Conservation (phyloP, 2,329 filamentous ascomycete genomes). For the Tolypocladium amazonense region DNA sequence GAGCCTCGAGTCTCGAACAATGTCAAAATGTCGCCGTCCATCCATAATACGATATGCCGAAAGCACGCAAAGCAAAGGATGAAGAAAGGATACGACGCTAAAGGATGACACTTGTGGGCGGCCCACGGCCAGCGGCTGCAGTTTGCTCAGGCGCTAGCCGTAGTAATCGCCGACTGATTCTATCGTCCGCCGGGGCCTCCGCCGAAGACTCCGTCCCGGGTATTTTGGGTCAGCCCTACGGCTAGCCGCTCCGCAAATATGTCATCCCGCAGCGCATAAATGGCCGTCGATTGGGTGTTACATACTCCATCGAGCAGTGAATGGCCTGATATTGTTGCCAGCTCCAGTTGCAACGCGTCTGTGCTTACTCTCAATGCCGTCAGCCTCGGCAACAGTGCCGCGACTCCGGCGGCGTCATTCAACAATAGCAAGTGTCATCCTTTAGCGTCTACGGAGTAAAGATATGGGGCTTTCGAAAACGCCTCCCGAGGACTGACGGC, state of each 20-base stretch:
- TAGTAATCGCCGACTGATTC: background rate
- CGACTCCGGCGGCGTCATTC: slow-evolving; percentile 4
- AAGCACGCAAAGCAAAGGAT: background rate
- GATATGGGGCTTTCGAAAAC: background rate
- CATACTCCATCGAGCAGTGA: background rate
- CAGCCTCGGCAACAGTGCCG: slow-evolving; percentile 9
- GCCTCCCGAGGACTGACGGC: background rate
- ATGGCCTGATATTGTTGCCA: background rate
- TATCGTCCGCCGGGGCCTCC: background rate
- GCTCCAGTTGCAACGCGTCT: background rate
- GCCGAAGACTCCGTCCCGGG: background rate
- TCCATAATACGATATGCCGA: background rate
- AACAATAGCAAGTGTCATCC: slow-evolving; percentile 8
- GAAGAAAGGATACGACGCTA: background rate
- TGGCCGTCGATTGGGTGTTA: background rate
- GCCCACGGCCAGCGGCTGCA: background rate
- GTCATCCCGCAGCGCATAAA: no score
- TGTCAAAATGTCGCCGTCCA: background rate
- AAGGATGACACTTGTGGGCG: background rate
- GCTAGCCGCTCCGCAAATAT: no score
- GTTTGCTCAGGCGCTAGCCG: background rate
- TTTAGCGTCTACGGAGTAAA: no score
- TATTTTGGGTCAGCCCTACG: background rate
- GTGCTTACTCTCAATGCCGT: background rate
- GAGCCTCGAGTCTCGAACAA: background rate